Percentiles rank a stretch among this genome's conserved stretches.
Evolutionary conservation across 345 rosid genomes (phyloP).

Genomic region (Aquilaria sinensis): DNA sequence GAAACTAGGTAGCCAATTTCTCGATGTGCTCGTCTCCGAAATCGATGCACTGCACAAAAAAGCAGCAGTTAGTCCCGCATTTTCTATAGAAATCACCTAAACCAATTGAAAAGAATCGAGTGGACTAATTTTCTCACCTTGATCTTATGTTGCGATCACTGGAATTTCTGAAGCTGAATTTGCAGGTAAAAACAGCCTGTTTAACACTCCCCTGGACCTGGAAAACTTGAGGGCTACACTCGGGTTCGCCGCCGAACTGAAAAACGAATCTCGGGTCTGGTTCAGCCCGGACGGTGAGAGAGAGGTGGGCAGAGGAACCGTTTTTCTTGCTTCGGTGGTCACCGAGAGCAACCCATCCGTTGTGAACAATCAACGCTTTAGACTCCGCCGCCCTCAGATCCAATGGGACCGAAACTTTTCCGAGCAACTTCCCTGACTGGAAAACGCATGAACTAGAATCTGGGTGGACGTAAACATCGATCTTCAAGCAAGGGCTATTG

Average conservation of each 20-base stretch:
- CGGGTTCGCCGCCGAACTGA: constrained; percentile 85
- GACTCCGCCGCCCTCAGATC: constrained; percentile 59
- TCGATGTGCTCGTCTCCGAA: constrained; percentile 32
- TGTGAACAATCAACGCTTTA: constrained; percentile 47
- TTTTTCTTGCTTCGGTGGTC: constrained; percentile 20
- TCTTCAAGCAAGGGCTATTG: constrained; percentile 21
- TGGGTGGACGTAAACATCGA: constrained; percentile 43
- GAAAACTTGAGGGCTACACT: constrained; percentile 93
- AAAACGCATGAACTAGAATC: constrained; percentile 39
- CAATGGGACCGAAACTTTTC: constrained; percentile 43
- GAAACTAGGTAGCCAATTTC: constrained; percentile 40
- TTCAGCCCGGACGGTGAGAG: constrained; percentile 51
- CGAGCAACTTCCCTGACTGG: constrained; percentile 49
- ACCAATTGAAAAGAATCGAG: neutral
- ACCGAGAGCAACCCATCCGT: constrained; percentile 62
- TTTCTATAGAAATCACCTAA: neutral
- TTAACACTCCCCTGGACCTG: constrained; percentile 81
- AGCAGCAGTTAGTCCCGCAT: neutral
- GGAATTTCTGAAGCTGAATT: constrained; percentile 60
- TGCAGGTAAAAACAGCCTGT: constrained; percentile 96
- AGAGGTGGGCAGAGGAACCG: constrained; percentile 39
- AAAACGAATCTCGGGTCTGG: constrained; percentile 92
- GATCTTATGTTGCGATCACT: constrained; percentile 55
- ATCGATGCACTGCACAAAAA: constrained; percentile 44
- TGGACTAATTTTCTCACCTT: constrained; percentile 32